phyloP scores from a whole-genome alignment of 768 basidiomycete genomes.

The Panellus pusillus region DNA sequence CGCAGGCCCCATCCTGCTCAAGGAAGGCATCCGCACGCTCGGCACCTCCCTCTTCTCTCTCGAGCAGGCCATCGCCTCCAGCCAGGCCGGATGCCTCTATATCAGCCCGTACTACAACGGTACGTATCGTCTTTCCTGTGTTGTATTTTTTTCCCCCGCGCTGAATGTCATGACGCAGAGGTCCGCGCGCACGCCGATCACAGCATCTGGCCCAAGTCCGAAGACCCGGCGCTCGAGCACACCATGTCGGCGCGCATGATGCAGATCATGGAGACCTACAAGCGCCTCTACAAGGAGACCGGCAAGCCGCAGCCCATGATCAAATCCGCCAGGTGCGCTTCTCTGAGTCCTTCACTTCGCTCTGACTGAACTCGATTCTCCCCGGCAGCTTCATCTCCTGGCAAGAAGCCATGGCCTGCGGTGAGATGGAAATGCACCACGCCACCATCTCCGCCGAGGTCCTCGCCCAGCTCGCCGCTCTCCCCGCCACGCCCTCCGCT shows the following conservation, averaged over 20 bases:
- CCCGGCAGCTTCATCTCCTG: slow-evolving; percentile 15
- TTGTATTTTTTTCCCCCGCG: neutral
- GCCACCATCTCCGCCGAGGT: slow-evolving; percentile 11
- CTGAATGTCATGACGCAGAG: slow-evolving; percentile 21
- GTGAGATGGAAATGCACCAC: slow-evolving; percentile 21
- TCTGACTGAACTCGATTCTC: neutral
- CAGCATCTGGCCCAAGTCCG: slow-evolving; percentile 31
- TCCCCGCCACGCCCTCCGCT: slow-evolving; percentile 10
- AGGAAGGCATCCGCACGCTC: slow-evolving; percentile 44
- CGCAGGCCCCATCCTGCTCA: slow-evolving; percentile 40
- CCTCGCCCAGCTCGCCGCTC: slow-evolving; percentile 10
- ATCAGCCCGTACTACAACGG: slow-evolving; percentile 52
- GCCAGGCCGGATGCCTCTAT: slow-evolving; percentile 44
- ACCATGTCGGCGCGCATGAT: slow-evolving; percentile 33
- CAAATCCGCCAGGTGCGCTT: slow-evolving; percentile 9
- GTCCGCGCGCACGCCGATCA: slow-evolving; percentile 36
- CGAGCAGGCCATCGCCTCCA: slow-evolving; percentile 45
- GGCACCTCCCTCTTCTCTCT: slow-evolving; percentile 48
- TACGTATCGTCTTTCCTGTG: slow-evolving; percentile 16
- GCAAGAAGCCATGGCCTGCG: slow-evolving; percentile 18
- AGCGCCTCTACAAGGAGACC: slow-evolving; percentile 33
- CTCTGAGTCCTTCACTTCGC: no score
- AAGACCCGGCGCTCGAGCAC: slow-evolving; percentile 33
- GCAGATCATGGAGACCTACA: slow-evolving; percentile 24
- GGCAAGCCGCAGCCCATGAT: slow-evolving; percentile 35